These are phyloP conservation scores for Physcia stellaris DNA, from an alignment of 495 filamentous ascomycete species.

Conservation along the genomic window DNA sequence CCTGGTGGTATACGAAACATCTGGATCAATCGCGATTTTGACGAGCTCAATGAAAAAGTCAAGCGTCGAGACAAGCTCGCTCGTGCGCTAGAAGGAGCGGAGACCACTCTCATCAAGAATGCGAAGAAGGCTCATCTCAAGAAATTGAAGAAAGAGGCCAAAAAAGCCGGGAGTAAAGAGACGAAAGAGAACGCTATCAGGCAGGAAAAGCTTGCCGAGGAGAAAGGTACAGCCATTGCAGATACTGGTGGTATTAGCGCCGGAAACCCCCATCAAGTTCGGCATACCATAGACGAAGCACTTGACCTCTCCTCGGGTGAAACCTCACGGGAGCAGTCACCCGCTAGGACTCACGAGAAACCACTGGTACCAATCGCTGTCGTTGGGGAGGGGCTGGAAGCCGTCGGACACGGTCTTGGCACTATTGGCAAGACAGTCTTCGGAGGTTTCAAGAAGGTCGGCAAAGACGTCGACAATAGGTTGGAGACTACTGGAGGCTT, in stretches of 20 bases:
- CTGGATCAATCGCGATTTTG: slow-evolving; percentile 90
- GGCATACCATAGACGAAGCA: slow-evolving; percentile 56
- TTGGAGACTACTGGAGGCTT: slow-evolving; percentile 44
- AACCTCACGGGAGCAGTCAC: slow-evolving; percentile 18
- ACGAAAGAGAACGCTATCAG: slow-evolving; percentile 37
- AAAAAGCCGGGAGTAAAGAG: slow-evolving; percentile 39
- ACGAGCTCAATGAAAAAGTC: slow-evolving; percentile 78
- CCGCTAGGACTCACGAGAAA: slow-evolving; percentile 17
- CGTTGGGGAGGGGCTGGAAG: slow-evolving; percentile 27
- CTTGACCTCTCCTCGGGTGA: slow-evolving; percentile 34
- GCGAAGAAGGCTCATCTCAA: slow-evolving; percentile 67
- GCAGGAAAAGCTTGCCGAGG: slow-evolving; percentile 28
- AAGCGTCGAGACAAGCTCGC: slow-evolving; percentile 61
- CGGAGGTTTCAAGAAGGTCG: slow-evolving; percentile 35
- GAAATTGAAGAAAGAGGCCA: slow-evolving; percentile 47
- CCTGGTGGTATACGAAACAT: slow-evolving; percentile 92
- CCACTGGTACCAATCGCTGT: slow-evolving; percentile 24
- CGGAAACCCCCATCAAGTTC: slow-evolving; percentile 71
- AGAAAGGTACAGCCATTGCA: slow-evolving; percentile 45
- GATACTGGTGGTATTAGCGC: slow-evolving; percentile 61
- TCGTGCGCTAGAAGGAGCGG: slow-evolving; percentile 58
- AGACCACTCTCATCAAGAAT: slow-evolving; percentile 67
- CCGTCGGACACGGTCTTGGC: slow-evolving; percentile 50
- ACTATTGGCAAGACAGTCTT: slow-evolving; percentile 40
- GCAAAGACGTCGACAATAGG: slow-evolving; percentile 27